Percentiles rank a stretch among this genome's conserved stretches.
phyloP scores from a whole-genome alignment of 176 grass and related monocot species.

The Zizania latifolia region DNA sequence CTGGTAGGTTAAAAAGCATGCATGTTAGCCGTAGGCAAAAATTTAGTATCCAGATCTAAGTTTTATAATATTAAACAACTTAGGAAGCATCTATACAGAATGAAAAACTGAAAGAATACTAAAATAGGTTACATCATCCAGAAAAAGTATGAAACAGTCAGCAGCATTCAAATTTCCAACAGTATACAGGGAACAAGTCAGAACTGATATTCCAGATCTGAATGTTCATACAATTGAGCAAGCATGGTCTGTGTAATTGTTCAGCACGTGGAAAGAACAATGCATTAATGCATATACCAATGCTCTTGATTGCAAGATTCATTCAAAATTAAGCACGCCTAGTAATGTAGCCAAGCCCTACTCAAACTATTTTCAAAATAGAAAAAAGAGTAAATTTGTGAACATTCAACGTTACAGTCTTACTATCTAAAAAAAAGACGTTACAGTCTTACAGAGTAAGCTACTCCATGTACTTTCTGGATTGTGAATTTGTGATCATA shows the following conservation, averaged over 20 bases:
- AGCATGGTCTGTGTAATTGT: not conserved
- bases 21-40: not conserved
- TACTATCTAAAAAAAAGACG: too few species aligned
- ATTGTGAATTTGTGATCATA: too few species aligned
- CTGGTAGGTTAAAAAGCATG: constrained; percentile 9
- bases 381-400: too few species aligned
- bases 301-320: not conserved
- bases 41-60: too few species aligned
- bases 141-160: not conserved
- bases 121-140: not conserved
- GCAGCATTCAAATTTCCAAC: not conserved
- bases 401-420: not conserved
- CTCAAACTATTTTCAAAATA: too few species aligned
- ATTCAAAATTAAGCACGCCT: not conserved
- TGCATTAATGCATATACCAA: not conserved
- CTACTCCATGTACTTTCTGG: too few species aligned
- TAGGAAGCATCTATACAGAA: too few species aligned
- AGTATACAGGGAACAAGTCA: not conserved
- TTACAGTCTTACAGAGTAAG: too few species aligned
- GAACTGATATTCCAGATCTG: not conserved
- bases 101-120: not conserved
- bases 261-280: not conserved
- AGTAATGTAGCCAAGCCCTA: not conserved
- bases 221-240: not conserved
- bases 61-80: too few species aligned